phyloP scores from a whole-genome alignment of 371 early-diverging fungal genomes.

The Rhizopus sp. region DNA sequence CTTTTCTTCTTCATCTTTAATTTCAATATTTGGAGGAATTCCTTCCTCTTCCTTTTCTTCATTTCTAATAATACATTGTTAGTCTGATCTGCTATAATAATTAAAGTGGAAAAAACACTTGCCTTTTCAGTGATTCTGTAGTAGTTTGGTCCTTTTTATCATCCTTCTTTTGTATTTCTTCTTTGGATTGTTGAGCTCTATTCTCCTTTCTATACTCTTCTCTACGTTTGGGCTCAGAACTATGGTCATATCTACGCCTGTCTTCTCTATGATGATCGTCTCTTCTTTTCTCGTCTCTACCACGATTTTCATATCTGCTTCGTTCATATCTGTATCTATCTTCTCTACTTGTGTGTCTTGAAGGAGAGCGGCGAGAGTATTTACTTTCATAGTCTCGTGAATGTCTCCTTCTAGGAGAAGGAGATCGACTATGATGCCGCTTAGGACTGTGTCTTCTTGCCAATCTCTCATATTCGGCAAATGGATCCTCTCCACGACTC shows the following conservation, averaged over 20 bases:
- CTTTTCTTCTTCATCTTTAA: slow-evolving; percentile 56
- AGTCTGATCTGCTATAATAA: background rate
- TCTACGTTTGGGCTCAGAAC: background rate
- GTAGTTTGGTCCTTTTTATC: background rate
- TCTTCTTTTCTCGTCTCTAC: slow-evolving; percentile 3
- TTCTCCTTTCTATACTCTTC: slow-evolving; percentile 5
- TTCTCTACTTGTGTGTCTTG: background rate
- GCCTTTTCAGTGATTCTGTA: background rate
- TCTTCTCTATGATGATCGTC: slow-evolving; percentile 5
- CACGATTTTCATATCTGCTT: slow-evolving; percentile 2
- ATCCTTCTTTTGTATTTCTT: background rate
- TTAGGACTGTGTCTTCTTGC: slow-evolving; percentile 18
- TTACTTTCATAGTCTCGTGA: slow-evolving; percentile 25
- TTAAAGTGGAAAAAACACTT: background rate
- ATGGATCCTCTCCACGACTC: slow-evolving; percentile 32
- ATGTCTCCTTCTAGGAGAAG: slow-evolving; percentile 14
- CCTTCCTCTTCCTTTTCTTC: slow-evolving; percentile 1
- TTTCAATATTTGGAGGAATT: slow-evolving; percentile 35
- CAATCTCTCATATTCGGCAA: slow-evolving; percentile 46
- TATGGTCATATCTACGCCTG: background rate
- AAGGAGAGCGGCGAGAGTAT: slow-evolving; percentile 1
- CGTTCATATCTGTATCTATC: slow-evolving; percentile 2
- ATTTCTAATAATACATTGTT: background rate
- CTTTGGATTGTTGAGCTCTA: slow-evolving; percentile 4
- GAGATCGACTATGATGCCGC: slow-evolving; percentile 4